Percentiles rank a stretch among this genome's conserved stretches.
Evolutionary conservation across 176 grass and related monocot genomes (phyloP).

Genomic region (Zizania latifolia): DNA sequence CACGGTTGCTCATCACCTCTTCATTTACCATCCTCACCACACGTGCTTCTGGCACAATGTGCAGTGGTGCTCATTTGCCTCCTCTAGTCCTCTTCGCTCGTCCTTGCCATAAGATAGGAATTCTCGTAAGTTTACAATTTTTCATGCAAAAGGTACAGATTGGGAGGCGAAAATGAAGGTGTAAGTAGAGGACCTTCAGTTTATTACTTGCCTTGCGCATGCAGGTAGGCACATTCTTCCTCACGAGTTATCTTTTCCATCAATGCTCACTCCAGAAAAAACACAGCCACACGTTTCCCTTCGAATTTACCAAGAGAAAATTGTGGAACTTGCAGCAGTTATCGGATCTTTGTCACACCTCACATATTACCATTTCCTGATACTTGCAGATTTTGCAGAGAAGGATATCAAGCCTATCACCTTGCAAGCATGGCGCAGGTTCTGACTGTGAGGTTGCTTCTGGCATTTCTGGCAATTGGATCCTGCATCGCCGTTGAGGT

Average conservation of each 20-base stretch:
- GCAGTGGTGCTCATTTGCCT: constrained; percentile 26
- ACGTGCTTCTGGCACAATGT: constrained; percentile 3
- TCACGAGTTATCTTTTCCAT: background rate
- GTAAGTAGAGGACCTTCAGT: background rate
- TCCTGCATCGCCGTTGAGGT: constrained; percentile 21
- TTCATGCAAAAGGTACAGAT: constrained; percentile 12
- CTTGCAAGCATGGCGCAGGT: constrained; percentile 12
- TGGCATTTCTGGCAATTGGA: constrained; percentile 35
- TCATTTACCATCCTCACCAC: constrained; percentile 16
- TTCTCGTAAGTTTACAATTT: background rate
- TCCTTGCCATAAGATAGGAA: constrained; percentile 35
- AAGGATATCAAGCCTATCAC: background rate
- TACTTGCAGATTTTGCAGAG: background rate
- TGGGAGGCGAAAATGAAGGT: background rate
- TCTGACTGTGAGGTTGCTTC: constrained; percentile 45
- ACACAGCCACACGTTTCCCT: background rate
- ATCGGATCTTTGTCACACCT: background rate
- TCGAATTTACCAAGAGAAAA: background rate
- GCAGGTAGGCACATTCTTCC: constrained; percentile 19
- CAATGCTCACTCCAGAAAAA: constrained; percentile 12
- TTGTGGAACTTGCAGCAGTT: background rate
- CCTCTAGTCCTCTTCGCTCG: constrained; percentile 26
- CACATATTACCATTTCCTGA: constrained; percentile 17
- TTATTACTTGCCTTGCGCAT: constrained; percentile 13
- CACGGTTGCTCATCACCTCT: constrained; percentile 2